Evolutionary conservation across 768 basidiomycete genomes (phyloP).

Genomic region (Rhodotorula toruloides): DNA sequence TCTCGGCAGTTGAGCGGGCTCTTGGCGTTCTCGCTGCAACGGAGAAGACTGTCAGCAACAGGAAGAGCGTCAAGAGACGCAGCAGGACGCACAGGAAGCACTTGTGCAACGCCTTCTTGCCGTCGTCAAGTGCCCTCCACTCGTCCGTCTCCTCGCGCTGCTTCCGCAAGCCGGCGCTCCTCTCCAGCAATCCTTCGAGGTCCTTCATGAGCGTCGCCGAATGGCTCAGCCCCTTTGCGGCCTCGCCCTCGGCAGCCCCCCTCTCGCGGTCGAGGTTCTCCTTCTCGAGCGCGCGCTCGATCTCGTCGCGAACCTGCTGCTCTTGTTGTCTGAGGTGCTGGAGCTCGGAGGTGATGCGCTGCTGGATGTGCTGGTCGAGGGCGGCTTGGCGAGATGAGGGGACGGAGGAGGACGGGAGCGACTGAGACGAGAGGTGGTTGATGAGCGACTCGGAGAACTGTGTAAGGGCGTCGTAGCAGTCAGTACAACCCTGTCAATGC

Average conservation of each 20-base stretch:
- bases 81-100: conserved; percentile 59
- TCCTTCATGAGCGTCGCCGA: conserved; percentile 65
- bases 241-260: conserved; percentile 49
- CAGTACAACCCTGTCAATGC: neutral
- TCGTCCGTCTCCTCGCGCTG: conserved; percentile 54
- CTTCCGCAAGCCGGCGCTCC: conserved; percentile 58
- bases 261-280: conserved; percentile 79
- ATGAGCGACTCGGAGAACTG: conserved; percentile 82
- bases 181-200: conserved; percentile 66
- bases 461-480: neutral
- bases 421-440: conserved; percentile 57
- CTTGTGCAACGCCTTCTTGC: conserved; percentile 59
- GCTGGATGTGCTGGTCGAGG: conserved; percentile 67
- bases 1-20: conserved; percentile 36
- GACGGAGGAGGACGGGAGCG: conserved; percentile 54
- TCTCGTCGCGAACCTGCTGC: conserved; percentile 63
- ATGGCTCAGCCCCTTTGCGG: conserved; percentile 50
- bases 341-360: conserved; percentile 66
- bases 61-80: no score
- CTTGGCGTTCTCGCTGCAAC: conserved; percentile 28
- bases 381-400: conserved; percentile 66
- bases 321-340: conserved; percentile 64
- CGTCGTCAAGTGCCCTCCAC: conserved; percentile 53
- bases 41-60: no score
- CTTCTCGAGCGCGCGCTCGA: conserved; percentile 72